Conservation (phyloP, 768 basidiomycete species). For the Trametes meyenii region DNA sequence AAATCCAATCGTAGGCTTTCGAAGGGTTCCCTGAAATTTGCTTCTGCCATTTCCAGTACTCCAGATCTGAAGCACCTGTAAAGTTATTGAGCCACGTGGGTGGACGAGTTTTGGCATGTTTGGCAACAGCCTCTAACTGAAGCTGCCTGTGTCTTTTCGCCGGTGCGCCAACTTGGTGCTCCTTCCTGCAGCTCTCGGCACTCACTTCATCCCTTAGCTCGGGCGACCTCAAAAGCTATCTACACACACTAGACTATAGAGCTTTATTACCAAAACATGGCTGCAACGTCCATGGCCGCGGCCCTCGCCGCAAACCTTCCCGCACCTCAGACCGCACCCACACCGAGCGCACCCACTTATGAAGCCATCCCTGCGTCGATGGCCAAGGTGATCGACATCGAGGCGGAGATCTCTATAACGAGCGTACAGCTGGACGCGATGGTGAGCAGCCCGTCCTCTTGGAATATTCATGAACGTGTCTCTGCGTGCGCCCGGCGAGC, state of each 20-base stretch:
- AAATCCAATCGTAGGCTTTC: no score
- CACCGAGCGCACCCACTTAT: constrained; percentile 67
- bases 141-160: constrained; percentile 11
- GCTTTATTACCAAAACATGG: constrained; percentile 24
- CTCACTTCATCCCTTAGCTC: background rate
- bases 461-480: background rate
- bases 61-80: background rate
- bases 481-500: constrained; percentile 3
- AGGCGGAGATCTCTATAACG: constrained; percentile 82
- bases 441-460: constrained; percentile 48
- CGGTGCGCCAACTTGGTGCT: background rate
- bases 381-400: constrained; percentile 92
- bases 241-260: constrained; percentile 3
- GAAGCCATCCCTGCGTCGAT: constrained; percentile 92
- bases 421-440: constrained; percentile 84
- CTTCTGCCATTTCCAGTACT: no score
- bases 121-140: constrained; percentile 23
- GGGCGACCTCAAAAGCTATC: background rate
- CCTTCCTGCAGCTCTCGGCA: background rate
- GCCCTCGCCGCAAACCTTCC: constrained; percentile 85
- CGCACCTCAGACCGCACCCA: constrained; percentile 59
- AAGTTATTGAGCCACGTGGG: constrained; percentile 16
- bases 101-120: constrained; percentile 26
- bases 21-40: no score
- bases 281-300: constrained; percentile 83